Conservation (phyloP, 2,329 filamentous ascomycete species). For the Exophiala sideris region DNA sequence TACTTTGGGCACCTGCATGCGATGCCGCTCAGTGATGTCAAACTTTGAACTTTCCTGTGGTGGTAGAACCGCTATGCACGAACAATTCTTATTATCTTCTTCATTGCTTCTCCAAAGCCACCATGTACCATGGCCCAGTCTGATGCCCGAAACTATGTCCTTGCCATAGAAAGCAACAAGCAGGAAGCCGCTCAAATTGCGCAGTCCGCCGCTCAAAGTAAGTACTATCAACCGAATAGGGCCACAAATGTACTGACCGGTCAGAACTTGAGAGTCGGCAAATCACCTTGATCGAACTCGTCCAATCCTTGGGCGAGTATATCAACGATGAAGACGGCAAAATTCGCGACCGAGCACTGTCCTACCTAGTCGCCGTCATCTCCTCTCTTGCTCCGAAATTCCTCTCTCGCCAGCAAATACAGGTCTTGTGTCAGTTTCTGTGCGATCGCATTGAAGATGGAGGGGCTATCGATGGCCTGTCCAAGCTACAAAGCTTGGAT, state of each 20-base stretch:
- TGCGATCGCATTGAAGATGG: slow-evolving; percentile 63
- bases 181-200: slow-evolving; percentile 46
- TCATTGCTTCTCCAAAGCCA: background rate
- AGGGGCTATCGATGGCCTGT: slow-evolving; percentile 57
- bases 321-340: slow-evolving; percentile 63
- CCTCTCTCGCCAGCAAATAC: slow-evolving; percentile 58
- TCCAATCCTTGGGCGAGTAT: slow-evolving; percentile 64
- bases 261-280: slow-evolving; percentile 56
- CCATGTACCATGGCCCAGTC: slow-evolving; percentile 37
- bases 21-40: background rate
- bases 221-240: slow-evolving; percentile 10
- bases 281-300: slow-evolving; percentile 58
- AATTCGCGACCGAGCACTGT: slow-evolving; percentile 56
- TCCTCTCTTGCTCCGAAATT: slow-evolving; percentile 51
- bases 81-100: too few species aligned
- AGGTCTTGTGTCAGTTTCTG: slow-evolving; percentile 63
- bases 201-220: slow-evolving; percentile 43
- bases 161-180: slow-evolving; percentile 46
- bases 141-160: slow-evolving; percentile 47
- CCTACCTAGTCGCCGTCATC: slow-evolving; percentile 44
- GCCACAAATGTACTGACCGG: slow-evolving; percentile 13
- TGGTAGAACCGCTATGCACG: background rate
- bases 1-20: background rate
- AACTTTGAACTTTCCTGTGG: background rate
- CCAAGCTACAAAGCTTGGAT: slow-evolving; percentile 57